Evolutionary conservation across 2,329 filamentous ascomycete species (phyloP).

Genomic region (Colletotrichum plurivorum): DNA sequence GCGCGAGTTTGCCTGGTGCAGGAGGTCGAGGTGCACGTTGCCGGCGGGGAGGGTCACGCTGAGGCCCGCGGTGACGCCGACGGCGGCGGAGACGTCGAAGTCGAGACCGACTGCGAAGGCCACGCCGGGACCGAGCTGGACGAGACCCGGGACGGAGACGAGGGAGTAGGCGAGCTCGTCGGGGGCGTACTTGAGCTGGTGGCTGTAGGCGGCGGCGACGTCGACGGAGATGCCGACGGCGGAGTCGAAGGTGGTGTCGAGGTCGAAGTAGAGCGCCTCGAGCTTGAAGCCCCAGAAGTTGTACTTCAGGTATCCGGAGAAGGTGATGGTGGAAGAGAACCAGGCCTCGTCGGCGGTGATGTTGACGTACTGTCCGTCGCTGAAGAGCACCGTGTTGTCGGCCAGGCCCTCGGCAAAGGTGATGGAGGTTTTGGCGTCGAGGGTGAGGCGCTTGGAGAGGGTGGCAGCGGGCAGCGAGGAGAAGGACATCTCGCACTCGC

Average conservation of each 20-base stretch:
- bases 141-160: constrained; percentile 56
- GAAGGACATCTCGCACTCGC: constrained; percentile 47
- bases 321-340: constrained; percentile 53
- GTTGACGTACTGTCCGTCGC: constrained; percentile 49
- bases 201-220: constrained; percentile 50
- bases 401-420: constrained; percentile 41
- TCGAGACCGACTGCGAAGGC: constrained; percentile 55
- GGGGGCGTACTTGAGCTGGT: constrained; percentile 53
- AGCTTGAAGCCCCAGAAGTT: constrained; percentile 52
- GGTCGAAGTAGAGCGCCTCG: constrained; percentile 57
- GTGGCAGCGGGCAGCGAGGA: constrained; percentile 44
- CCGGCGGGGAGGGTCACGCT: constrained; percentile 51
- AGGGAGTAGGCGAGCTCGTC: constrained; percentile 53
- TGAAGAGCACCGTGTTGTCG: constrained; percentile 49
- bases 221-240: constrained; percentile 53
- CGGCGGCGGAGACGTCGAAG: constrained; percentile 50
- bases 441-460: constrained; percentile 45
- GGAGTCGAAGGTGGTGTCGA: constrained; percentile 55
- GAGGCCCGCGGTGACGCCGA: constrained; percentile 49
- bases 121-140: constrained; percentile 54
- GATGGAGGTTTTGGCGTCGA: constrained; percentile 44
- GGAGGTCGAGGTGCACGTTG: constrained; percentile 56
- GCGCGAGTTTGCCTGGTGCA: constrained; percentile 46
- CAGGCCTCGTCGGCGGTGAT: constrained; percentile 52
- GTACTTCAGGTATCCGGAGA: constrained; percentile 60